Conservation (phyloP, 345 rosid genomes). For the Camelina neglecta region DNA sequence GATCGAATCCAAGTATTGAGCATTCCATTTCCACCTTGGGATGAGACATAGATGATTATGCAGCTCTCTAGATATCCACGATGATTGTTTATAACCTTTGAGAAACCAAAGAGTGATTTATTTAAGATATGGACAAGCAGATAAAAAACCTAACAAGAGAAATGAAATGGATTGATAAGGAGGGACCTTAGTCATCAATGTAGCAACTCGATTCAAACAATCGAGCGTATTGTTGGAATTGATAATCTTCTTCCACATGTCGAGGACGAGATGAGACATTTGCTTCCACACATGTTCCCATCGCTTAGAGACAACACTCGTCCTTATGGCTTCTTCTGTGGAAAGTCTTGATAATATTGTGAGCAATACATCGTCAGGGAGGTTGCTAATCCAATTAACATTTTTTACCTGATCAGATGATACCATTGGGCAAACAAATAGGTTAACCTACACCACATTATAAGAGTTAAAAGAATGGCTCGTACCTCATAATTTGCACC, state of each 20-base stretch:
- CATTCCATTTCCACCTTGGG: neutral
- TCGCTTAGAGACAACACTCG: slow-evolving; percentile 8
- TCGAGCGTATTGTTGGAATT: neutral
- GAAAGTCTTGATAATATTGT: neutral
- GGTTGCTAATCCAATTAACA: slow-evolving; percentile 22
- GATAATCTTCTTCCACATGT: neutral
- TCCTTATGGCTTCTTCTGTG: slow-evolving; percentile 3
- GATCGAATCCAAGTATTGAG: slow-evolving; percentile 4
- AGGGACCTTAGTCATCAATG: slow-evolving; percentile 28
- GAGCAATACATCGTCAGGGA: slow-evolving; percentile 8
- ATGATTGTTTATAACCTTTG: slow-evolving; percentile 9
- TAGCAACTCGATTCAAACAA: neutral
- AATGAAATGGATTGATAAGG: neutral
- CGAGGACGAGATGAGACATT: slow-evolving; percentile 15
- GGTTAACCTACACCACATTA: neutral
- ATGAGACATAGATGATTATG: neutral
- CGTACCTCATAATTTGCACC: too few relatives aligned
- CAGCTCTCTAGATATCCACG: slow-evolving; percentile 19
- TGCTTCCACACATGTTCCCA: slow-evolving; percentile 29
- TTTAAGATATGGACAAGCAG: neutral
- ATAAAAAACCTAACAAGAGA: neutral
- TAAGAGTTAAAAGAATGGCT: neutral
- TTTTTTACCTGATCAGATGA: neutral
- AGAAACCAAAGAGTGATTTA: neutral
- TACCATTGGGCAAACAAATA: neutral